Evolutionary conservation across 108 stramenopile genomes (phyloP).

Genomic region (Craspedostauros australis): DNA sequence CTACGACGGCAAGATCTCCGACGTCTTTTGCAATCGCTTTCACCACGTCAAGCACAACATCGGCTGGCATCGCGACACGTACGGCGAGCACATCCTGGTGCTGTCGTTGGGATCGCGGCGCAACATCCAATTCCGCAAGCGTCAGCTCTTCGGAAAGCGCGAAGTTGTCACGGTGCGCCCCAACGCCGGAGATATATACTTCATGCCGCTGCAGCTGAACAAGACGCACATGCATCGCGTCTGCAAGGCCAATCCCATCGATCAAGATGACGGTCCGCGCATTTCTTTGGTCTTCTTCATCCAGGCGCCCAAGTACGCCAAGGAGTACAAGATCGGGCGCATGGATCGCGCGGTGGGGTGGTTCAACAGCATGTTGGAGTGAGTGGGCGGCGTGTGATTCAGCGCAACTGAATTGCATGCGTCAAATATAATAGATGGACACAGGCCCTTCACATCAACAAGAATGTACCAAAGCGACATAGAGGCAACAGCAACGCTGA

Average conservation of each 20-base stretch:
- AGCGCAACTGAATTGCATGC: too few relatives aligned
- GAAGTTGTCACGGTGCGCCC: conserved; percentile 4
- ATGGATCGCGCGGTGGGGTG: conserved; percentile 4
- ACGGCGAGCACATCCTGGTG: conserved; percentile 10
- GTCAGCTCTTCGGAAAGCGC: not conserved
- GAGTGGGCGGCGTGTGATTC: too few relatives aligned
- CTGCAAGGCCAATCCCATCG: not conserved
- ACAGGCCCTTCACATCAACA: too few relatives aligned
- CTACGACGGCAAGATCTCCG: conserved; percentile 8
- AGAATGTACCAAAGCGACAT: too few relatives aligned
- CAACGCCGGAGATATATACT: conserved; percentile 13
- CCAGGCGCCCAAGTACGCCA: conserved; percentile 8
- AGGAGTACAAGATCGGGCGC: not conserved
- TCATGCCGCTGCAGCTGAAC: conserved; percentile 11
- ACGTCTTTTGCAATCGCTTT: conserved; percentile 16
- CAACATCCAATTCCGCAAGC: conserved; percentile 4
- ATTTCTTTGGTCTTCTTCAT: conserved; percentile 15
- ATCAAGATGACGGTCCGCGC: not conserved
- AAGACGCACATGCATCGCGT: conserved; percentile 12
- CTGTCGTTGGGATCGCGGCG: conserved; percentile 4
- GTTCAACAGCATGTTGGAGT: too few relatives aligned
- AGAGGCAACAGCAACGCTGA: too few relatives aligned
- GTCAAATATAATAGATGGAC: too few relatives aligned
- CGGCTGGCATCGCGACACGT: conserved; percentile 16
- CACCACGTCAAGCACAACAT: conserved; percentile 7